Evolutionary conservation across 768 basidiomycete species (phyloP).

Genomic region (Rubroboletus satanas): DNA sequence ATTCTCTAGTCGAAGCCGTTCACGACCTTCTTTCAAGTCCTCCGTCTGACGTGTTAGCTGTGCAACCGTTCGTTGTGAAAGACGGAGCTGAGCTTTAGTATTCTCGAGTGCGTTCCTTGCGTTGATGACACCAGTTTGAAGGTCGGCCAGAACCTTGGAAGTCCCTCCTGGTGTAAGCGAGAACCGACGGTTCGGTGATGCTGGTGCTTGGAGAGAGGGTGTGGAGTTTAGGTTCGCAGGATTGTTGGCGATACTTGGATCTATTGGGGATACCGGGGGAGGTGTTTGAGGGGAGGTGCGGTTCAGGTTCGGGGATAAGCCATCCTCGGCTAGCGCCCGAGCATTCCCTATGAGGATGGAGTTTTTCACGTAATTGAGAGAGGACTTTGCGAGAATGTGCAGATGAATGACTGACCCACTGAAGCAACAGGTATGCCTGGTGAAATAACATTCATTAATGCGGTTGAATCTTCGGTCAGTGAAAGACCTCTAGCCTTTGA

Average conservation of each 20-base stretch:
- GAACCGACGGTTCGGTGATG: constrained; percentile 50
- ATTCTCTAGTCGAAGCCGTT: constrained; percentile 78
- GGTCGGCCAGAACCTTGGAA: constrained; percentile 82
- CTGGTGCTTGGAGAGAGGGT: constrained; percentile 39
- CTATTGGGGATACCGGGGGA: constrained; percentile 33
- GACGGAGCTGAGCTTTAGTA: constrained; percentile 74
- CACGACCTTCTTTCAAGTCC: constrained; percentile 83
- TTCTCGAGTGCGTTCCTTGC: constrained; percentile 82
- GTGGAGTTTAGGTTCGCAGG: constrained; percentile 34
- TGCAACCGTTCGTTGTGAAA: constrained; percentile 80
- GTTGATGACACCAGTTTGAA: constrained; percentile 79
- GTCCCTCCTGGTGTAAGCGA: constrained; percentile 75
- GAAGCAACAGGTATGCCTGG: constrained; percentile 74
- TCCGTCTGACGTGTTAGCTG: constrained; percentile 82
- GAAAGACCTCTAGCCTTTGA: constrained; percentile 20
- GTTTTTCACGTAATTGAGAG: constrained; percentile 13
- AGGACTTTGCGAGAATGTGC: not conserved
- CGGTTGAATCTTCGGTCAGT: constrained; percentile 16
- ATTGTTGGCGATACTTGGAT: constrained; percentile 30
- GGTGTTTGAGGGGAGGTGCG: constrained; percentile 32
- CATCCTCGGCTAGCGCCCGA: constrained; percentile 76
- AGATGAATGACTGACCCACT: constrained; percentile 54
- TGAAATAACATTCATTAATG: constrained; percentile 25
- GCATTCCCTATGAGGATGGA: constrained; percentile 62
- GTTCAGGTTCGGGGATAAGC: constrained; percentile 35